Base-by-base conservation (phyloP, 2,329 filamentous ascomycete species). In the Alternaria angustiovoidea region DNA sequence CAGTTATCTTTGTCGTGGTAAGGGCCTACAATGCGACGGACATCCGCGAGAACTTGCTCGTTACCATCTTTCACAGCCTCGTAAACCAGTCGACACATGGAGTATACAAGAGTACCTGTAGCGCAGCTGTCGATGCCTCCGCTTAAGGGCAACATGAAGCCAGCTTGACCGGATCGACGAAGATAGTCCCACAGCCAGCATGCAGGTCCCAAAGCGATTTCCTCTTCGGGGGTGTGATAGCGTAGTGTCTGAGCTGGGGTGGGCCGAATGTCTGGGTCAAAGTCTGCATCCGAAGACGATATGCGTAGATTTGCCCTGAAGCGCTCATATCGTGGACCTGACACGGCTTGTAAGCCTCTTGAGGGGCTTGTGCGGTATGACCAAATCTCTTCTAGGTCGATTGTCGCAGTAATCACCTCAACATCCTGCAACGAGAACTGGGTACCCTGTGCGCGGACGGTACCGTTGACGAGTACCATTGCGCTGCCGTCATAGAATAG, bases 131-230 rank as follows among this genome's bases (percentile, higher is more conserved):
- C 88, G 39, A 89, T 86, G 5, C 88, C 88, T 11, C 88, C 88
- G 57, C 80, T 83, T 1, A 89, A 79, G 0, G 87, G 84, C 0
- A 89, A 76, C 34, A 88, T 80, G 66, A 82, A 89, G 2, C 87
- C 39, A 8, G 84, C 82, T 18, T 81, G 78, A 26, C 78, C 78
- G 8, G 79, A 85, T 24, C 86, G 77, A 5, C 85, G 77, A 0
- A 89, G 77, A 66, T 88, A 89, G 65, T 89, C 86, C 86, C 87
- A 92, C 2, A 92, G 77, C 82, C 86, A 92, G 67, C 86, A 88
- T 4, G 87, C 89, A 2, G 87, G 85, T 0, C 87, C 87, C 1
- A 88, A 77, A 1, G 87, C 86, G 59, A 92, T 91, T 30, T 79
- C 76, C 68, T 91, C 88, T 68, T 90, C 88, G 0, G 88, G 87